These are phyloP conservation scores for Ustulina deusta DNA, from an alignment of 2,329 filamentous ascomycete genomes.

Conservation along the genomic window DNA sequence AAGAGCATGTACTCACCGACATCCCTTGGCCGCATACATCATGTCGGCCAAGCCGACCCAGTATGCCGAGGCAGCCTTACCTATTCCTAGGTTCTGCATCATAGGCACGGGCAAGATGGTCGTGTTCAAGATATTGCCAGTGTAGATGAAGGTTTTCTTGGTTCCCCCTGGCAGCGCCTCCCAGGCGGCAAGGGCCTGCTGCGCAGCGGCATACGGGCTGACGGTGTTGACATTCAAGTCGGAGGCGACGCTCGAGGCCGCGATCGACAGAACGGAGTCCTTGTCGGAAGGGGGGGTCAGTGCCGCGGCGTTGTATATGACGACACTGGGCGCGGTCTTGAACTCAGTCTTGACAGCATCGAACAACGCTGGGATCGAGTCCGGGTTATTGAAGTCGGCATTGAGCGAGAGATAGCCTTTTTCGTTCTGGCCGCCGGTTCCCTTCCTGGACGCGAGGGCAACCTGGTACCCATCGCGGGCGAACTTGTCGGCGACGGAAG, in stretches of 20 bases:
- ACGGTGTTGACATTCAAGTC: constrained; percentile 55
- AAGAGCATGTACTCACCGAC: constrained; percentile 46
- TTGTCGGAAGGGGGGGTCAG: constrained; percentile 51
- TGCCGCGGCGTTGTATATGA: constrained; percentile 59
- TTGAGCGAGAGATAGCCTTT: constrained; percentile 53
- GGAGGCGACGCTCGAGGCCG: constrained; percentile 46
- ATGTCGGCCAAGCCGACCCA: constrained; percentile 52
- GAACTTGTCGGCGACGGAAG: constrained; percentile 44
- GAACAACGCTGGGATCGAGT: constrained; percentile 51
- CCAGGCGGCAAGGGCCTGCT: constrained; percentile 55
- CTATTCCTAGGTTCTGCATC: constrained; percentile 54
- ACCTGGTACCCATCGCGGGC: constrained; percentile 45
- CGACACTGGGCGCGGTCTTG: constrained; percentile 53
- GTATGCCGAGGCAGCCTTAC: constrained; percentile 56
- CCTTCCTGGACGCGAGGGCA: constrained; percentile 43
- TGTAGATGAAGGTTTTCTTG: constrained; percentile 45
- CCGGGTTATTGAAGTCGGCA: constrained; percentile 54
- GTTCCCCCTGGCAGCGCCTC: constrained; percentile 48
- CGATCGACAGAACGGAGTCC: constrained; percentile 51
- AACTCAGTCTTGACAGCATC: constrained; percentile 53
- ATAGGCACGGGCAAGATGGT: constrained; percentile 44
- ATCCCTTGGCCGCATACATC: constrained; percentile 49
- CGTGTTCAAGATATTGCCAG: constrained; percentile 57
- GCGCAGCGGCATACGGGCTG: constrained; percentile 56
- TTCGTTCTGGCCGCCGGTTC: constrained; percentile 33